Base-by-base conservation (phyloP, 2,329 filamentous ascomycete genomes). In the Claviceps spartinae region DNA sequence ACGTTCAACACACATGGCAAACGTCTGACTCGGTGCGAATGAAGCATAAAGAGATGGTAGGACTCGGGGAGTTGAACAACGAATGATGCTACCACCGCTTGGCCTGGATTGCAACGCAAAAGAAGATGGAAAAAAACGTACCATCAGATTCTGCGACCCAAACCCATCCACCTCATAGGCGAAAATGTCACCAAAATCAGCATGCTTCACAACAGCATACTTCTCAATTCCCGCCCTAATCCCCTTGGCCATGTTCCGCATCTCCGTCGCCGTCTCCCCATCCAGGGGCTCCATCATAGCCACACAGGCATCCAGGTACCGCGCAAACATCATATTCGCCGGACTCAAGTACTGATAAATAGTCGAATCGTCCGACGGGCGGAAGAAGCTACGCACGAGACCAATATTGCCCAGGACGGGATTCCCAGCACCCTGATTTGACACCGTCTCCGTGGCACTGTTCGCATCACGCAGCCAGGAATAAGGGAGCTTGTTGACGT, bases 341-440 rank as follows among this genome's bases (percentile, higher is more conserved):
- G 91, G 91, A 59, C 96, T 86, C 60, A 94, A 82, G 66, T 89
- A 91, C 63, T 91, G 88, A 55, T 88, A 83, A 41, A 87, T 85
- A 0, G 86, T 88, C 14, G 88, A 81, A 65, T 96, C 91, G 65
- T 97, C 91, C 54, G 86, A 91, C 0, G 90, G 91, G 1, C 91
- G 79, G 72, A 96, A 96, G 34, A 89, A 88, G 58, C 86, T 90
- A 51, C 91, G 80, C 43, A 96, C 78, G 49, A 96, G 77, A 0
- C 88, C 88, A 1, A 88, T 93, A 77, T 87, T 67, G 34, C 79
- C 80, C 51, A 81, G 84, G 2, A 95, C 77, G 0, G 91, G 91
- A 58, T 88, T 90, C 18, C 89, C 90, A 34, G 83, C 72, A 8
- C 91, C 91, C 8, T 73, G 72, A 53, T 96, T 83, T 53, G 75